phyloP scores from a whole-genome alignment of 2,329 filamentous ascomycete species.

The Ophiosphaerella herpotricha region DNA sequence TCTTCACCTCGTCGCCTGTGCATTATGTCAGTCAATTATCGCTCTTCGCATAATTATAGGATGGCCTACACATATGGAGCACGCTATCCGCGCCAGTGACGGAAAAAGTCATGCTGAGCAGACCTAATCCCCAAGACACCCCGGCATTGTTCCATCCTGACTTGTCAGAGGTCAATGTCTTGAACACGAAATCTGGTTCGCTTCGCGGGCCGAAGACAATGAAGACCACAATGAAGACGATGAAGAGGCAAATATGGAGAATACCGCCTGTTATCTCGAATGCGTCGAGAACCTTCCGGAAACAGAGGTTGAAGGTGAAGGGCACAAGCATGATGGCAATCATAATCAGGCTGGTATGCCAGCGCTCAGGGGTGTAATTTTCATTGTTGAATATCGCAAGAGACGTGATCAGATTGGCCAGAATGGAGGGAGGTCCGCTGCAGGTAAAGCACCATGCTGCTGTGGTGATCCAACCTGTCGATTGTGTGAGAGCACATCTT shows the following conservation, averaged over 20 bases:
- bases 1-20: conserved; percentile 47
- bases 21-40: conserved; percentile 5
- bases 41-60: not conserved
- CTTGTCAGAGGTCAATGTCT: conserved; percentile 48
- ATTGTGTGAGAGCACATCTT: conserved; percentile 28
- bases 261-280: conserved; percentile 54
- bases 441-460: conserved; percentile 45
- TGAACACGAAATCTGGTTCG: conserved; percentile 50
- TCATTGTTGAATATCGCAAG: conserved; percentile 45
- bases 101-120: conserved; percentile 40
- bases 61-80: conserved; percentile 45
- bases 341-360: conserved; percentile 57
- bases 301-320: conserved; percentile 50
- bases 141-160: conserved; percentile 50
- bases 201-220: conserved; percentile 48
- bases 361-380: conserved; percentile 45
- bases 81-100: conserved; percentile 54
- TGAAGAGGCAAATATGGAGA: conserved; percentile 55
- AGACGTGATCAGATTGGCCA: conserved; percentile 30
- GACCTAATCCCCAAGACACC: conserved; percentile 49
- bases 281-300: conserved; percentile 50
- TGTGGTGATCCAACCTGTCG: conserved; percentile 49
- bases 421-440: conserved; percentile 30
- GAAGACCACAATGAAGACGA: conserved; percentile 54
- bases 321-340: conserved; percentile 49